Evolutionary conservation across 176 grass and related monocot species (phyloP), one percentile per base, ranked within the genome.

Genomic region (Panicum miliaceum): DNA sequence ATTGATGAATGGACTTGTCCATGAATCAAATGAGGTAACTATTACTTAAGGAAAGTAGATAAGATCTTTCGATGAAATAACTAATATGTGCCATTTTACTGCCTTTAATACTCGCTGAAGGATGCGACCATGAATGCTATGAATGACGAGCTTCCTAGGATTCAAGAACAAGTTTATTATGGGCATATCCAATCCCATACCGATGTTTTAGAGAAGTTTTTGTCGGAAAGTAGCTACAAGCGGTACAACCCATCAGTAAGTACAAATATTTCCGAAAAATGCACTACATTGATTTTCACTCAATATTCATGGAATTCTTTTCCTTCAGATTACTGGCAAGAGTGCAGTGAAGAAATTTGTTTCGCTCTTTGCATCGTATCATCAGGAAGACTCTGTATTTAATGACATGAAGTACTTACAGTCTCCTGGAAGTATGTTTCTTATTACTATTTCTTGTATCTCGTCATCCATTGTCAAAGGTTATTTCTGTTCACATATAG

Each of bases 161-260:
- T 98, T 90, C 96, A 98, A 90, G 96, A 98, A 84, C 96, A 98
- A 92, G 93, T 98, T 71, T 98, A 98, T 87, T 98, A 98, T 87
- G 96, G 96, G 42, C 93, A 98, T 91, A 95, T 98, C 63, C 86
- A 90, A 42, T 92, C 96, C 47, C 91, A 94, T 59, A 98, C 96
- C 52, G 93, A 98, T 86, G 88, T 98, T 78, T 79, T 98, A 71
- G 93, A 95, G 27, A 98, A 98, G 66, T 94, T 98, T 84, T 92
- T 98, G 64, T 90, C 93, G 0, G 96, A 96, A 89, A 89, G 77
- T 82, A 89, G 93, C 83, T 95, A 95, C 76, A 91, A 87, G 67
- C 96, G 96, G 53, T 98, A 95, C 83, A 98, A 95, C 62, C 92
- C 93, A 64, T 83, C 81, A 58, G 96, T 95, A 92, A 89, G 91